phyloP scores from a whole-genome alignment of 768 basidiomycete species.

The Mycena filopes region DNA sequence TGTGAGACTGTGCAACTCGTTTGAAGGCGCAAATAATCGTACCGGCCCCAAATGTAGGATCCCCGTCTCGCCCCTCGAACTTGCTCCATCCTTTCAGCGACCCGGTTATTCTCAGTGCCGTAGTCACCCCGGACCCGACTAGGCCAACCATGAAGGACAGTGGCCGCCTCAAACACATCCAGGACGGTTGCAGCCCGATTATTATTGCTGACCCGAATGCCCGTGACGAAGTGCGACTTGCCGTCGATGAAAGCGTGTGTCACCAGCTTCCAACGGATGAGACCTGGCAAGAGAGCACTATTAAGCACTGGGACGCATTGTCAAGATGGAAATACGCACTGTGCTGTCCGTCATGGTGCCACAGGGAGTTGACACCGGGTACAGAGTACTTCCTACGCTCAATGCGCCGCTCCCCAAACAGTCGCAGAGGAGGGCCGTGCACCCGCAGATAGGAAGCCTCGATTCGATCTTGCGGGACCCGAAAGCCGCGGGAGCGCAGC shows the following conservation, averaged over 20 bases:
- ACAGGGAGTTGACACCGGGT: conserved; percentile 44
- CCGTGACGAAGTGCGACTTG: conserved; percentile 43
- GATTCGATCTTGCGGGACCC: conserved; percentile 21
- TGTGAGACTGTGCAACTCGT: too few relatives aligned
- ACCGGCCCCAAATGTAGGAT: conserved; percentile 52
- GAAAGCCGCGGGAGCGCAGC: neutral
- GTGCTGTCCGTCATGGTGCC: conserved; percentile 52
- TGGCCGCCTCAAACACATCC: conserved; percentile 39
- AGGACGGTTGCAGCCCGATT: conserved; percentile 52
- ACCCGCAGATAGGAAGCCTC: conserved; percentile 20
- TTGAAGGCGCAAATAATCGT: too few relatives aligned
- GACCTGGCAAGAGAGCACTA: conserved; percentile 36
- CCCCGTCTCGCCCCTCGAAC: conserved; percentile 32
- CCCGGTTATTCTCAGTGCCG: conserved; percentile 49
- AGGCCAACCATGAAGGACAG: conserved; percentile 41
- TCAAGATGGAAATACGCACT: conserved; percentile 32
- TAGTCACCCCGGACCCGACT: conserved; percentile 48
- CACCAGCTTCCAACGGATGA: conserved; percentile 48
- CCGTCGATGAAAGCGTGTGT: conserved; percentile 49
- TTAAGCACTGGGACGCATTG: neutral
- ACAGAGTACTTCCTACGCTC: conserved; percentile 37
- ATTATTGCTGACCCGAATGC: conserved; percentile 47
- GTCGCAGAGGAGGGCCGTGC: neutral
- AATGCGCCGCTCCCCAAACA: conserved; percentile 29
- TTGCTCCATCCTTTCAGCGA: conserved; percentile 45